These are phyloP conservation scores for Omphalotus olearius DNA, from an alignment of 1,284 basidiomycete species.

Conservation along the genomic window DNA sequence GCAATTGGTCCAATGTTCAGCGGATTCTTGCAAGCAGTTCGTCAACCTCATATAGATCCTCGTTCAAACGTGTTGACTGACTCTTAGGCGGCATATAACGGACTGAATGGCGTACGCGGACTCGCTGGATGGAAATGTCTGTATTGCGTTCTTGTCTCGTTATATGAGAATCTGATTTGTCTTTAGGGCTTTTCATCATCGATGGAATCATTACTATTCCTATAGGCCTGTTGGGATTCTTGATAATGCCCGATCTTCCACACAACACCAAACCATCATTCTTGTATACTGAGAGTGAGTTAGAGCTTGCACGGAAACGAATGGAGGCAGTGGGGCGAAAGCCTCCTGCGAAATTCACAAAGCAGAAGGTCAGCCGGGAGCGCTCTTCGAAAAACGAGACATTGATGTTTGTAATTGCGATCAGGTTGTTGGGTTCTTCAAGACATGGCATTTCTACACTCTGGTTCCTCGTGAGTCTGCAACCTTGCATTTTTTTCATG, in stretches of 20 bases:
- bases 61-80: too few relatives aligned
- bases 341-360: constrained; percentile 37
- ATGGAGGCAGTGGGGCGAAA: constrained; percentile 34
- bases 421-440: constrained; percentile 30
- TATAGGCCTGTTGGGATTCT: constrained; percentile 32
- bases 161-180: neutral
- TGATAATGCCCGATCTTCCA: constrained; percentile 40
- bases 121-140: constrained; percentile 43
- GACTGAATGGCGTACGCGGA: constrained; percentile 36
- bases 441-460: constrained; percentile 35
- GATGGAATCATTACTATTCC: constrained; percentile 43
- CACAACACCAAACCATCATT: constrained; percentile 30
- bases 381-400: too few relatives aligned
- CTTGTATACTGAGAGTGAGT: constrained; percentile 31
- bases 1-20: constrained; percentile 38
- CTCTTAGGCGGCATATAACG: constrained; percentile 35
- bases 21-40: constrained; percentile 34
- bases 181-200: constrained; percentile 38
- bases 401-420: too few relatives aligned
- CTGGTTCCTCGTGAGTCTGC: constrained; percentile 32
- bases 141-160: constrained; percentile 6
- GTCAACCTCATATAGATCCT: neutral
- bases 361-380: constrained; percentile 16
- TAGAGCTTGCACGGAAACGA: constrained; percentile 33
- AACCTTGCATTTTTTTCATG: neutral